Conservation (phyloP, 2,329 filamentous ascomycete genomes). For the Fusarium vanettenii region DNA sequence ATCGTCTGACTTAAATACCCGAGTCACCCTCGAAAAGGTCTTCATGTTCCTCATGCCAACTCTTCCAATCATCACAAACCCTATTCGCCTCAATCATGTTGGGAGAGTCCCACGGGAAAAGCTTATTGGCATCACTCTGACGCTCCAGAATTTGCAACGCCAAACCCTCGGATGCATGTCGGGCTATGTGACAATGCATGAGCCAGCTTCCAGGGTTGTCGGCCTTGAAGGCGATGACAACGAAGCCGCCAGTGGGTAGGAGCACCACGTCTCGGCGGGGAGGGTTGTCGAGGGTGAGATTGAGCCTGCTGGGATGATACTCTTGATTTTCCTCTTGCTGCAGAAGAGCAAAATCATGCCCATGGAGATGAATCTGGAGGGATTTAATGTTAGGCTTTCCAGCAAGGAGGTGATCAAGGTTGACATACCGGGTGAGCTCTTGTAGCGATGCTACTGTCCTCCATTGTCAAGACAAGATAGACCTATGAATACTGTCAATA, state of each 20-base stretch:
- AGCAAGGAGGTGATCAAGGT: neutral
- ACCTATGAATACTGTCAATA: slow-evolving; percentile 4
- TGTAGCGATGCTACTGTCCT: neutral
- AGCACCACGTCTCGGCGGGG: slow-evolving; percentile 63
- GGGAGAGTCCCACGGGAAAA: neutral
- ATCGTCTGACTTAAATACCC: slow-evolving; percentile 1
- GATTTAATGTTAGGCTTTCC: neutral
- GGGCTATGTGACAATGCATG: slow-evolving; percentile 61
- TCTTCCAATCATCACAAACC: slow-evolving; percentile 19
- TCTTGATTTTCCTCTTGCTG: slow-evolving; percentile 21
- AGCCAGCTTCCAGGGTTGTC: slow-evolving; percentile 62
- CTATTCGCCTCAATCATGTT: slow-evolving; percentile 20
- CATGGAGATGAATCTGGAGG: slow-evolving; percentile 37
- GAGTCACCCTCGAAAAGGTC: slow-evolving; percentile 31
- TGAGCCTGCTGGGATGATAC: slow-evolving; percentile 17
- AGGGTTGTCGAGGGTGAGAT: slow-evolving; percentile 53
- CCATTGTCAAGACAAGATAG: slow-evolving; percentile 34
- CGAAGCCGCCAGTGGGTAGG: slow-evolving; percentile 54
- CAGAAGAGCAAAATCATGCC: slow-evolving; percentile 38
- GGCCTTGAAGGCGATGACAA: slow-evolving; percentile 60
- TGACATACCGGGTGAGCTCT: slow-evolving; percentile 33
- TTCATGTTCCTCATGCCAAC: slow-evolving; percentile 9
- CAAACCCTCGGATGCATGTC: slow-evolving; percentile 54
- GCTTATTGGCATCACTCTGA: slow-evolving; percentile 15
- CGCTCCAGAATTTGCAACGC: slow-evolving; percentile 39